Conservation (phyloP, 192 early-diverging fungal genomes). For the Coemansia sp. region DNA sequence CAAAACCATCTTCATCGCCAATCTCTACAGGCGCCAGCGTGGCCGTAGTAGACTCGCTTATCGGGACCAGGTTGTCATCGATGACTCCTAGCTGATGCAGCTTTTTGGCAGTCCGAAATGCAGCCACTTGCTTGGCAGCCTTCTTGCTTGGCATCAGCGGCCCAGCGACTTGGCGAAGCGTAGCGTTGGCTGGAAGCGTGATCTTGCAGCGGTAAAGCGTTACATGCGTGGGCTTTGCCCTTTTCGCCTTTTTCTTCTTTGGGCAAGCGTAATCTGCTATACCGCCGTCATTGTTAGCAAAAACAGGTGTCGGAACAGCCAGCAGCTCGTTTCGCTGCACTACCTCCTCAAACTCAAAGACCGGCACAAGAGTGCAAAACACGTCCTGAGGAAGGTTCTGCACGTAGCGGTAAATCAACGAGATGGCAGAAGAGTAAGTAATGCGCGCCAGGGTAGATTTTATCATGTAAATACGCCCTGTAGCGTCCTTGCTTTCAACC, state of each 20-base stretch:
- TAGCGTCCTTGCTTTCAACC: conserved; percentile 37
- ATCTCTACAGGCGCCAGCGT: background rate
- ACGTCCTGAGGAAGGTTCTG: conserved; percentile 62
- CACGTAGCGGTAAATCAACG: conserved; percentile 69
- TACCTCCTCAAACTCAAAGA: conserved; percentile 43
- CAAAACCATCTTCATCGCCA: background rate
- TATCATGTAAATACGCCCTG: conserved; percentile 56
- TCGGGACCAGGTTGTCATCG: conserved; percentile 69
- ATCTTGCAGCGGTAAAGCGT: conserved; percentile 50
- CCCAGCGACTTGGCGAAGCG: conserved; percentile 52
- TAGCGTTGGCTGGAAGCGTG: conserved; percentile 60
- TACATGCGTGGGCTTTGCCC: background rate
- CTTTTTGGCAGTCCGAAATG: conserved; percentile 66
- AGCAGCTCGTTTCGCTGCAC: background rate
- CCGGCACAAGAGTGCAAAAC: conserved; percentile 54
- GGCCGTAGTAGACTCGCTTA: conserved; percentile 9
- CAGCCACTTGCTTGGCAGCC: conserved; percentile 64
- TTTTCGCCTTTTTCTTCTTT: conserved; percentile 10
- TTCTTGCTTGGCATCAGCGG: conserved; percentile 55
- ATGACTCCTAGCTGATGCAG: conserved; percentile 66
- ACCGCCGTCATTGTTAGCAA: background rate
- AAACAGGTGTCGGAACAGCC: background rate
- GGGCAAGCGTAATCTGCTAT: background rate
- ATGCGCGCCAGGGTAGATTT: conserved; percentile 64
- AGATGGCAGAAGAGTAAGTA: conserved; percentile 64